Base-by-base conservation (phyloP, 2,329 filamentous ascomycete species). In the Aureobasidium leucospermi region DNA sequence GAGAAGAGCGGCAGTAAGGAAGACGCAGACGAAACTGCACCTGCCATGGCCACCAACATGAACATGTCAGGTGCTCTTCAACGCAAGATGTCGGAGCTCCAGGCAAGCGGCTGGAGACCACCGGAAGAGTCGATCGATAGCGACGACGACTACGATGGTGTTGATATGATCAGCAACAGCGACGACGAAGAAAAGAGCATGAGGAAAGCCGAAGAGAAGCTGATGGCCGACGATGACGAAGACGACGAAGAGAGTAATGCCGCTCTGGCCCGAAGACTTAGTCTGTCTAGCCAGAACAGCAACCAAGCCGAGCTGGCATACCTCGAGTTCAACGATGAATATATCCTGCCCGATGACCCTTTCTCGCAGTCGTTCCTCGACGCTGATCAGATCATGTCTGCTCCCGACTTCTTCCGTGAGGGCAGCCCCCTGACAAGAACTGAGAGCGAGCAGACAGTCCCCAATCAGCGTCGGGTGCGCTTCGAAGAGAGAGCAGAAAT, bases 381-480 rank as follows among this genome's bases (percentile, higher is more conserved):
- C 13, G 41, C 45, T 5, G 59, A 61, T 9, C 28, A 58, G 43
- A 31, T 58, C n/a, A 46, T 59, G 36, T 45, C 45, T 8, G 34
- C 42, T 23, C 28, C 57, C 60, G 34, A 55, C 23, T 29, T 63
- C 53, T 43, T 62, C 34, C 36, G 43, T 13, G 52, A 51, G 13
- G 45, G 16, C 29, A 58, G 16, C 13, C 45, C 46, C 53, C 34
- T 36, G 15, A 38, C 36, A 29, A 55, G 47, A 42, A 62, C 57
- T 29, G 49, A 55, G 39, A 66, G 63, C 51, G 58, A 65, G 29
- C 64, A 68, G 38, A 65, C 65, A 0, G 62, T 60, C 9, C 62
- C 58, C 16, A 67, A 62, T 7, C 67, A 67, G 55, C 72, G 72
- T 61, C 68, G 66, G 32, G 71, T 73, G 11, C 70, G 71, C 11